phyloP scores from a whole-genome alignment of 2,329 filamentous ascomycete genomes.

The Dendrostoma leiphaemia region DNA sequence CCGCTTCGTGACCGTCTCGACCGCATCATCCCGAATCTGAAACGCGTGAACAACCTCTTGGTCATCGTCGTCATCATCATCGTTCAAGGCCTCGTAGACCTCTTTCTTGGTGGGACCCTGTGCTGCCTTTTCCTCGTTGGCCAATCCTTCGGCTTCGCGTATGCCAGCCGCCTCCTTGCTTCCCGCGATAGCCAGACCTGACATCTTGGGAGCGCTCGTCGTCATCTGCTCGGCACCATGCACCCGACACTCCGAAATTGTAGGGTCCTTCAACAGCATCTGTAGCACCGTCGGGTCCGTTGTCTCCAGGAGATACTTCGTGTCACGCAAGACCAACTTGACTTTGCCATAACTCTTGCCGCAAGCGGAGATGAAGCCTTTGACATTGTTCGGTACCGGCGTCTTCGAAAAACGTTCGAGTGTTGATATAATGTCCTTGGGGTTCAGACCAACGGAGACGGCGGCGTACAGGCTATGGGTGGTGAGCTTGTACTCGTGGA shows the following conservation, averaged over 20 bases:
- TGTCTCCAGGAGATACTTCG: conserved; percentile 87
- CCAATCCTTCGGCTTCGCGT: conserved; percentile 61
- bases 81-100: conserved; percentile 71
- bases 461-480: conserved; percentile 90
- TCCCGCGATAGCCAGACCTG: conserved; percentile 85
- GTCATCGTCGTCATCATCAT: conserved; percentile 78
- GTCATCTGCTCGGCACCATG: conserved; percentile 72
- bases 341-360: conserved; percentile 91
- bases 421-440: conserved; percentile 82
- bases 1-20: conserved; percentile 84
- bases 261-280: conserved; percentile 73
- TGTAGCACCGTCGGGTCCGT: conserved; percentile 82
- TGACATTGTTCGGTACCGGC: conserved; percentile 73
- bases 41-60: conserved; percentile 89
- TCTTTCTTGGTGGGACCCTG: conserved; percentile 60
- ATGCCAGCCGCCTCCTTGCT: conserved; percentile 91
- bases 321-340: conserved; percentile 88
- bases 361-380: conserved; percentile 74
- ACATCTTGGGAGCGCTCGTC: conserved; percentile 81
- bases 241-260: conserved; percentile 71
- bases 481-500: conserved; percentile 90
- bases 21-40: conserved; percentile 78
- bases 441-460: conserved; percentile 82
- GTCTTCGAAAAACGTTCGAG: conserved; percentile 86
- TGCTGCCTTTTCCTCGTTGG: conserved; percentile 43